Conservation (phyloP, 2,329 filamentous ascomycete species). For the Claviceps pusilla region DNA sequence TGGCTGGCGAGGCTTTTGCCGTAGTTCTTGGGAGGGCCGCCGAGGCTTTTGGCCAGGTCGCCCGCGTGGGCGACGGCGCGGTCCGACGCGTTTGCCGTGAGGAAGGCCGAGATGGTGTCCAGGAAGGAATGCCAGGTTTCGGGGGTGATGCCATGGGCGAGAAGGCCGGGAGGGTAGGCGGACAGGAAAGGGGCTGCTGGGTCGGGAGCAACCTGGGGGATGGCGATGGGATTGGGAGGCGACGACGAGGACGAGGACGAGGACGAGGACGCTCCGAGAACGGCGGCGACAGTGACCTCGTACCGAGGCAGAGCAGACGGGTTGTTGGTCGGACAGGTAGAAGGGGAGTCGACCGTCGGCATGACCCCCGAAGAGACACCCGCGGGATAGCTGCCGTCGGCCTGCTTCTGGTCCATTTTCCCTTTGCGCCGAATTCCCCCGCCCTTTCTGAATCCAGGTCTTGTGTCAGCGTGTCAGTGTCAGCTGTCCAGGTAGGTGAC, state of each 20-base stretch:
- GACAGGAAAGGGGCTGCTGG: conserved; percentile 23
- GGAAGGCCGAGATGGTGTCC: conserved; percentile 29
- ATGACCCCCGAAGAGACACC: background rate
- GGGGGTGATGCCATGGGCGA: conserved; percentile 22
- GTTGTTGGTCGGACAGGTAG: conserved; percentile 23
- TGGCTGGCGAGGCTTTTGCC: conserved; percentile 23
- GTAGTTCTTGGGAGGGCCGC: conserved; percentile 20
- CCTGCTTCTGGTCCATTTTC: too few relatives aligned
- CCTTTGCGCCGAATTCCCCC: too few relatives aligned
- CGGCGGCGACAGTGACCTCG: background rate
- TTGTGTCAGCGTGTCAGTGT: too few relatives aligned
- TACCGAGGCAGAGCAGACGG: conserved; percentile 16
- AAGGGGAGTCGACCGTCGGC: conserved; percentile 15
- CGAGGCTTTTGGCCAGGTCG: conserved; percentile 23
- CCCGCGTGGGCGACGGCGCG: conserved; percentile 28
- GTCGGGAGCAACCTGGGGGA: conserved; percentile 23
- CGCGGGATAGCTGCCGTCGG: too few relatives aligned
- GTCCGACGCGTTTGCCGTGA: conserved; percentile 28
- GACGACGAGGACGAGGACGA: background rate
- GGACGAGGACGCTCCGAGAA: background rate
- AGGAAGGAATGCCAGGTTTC: conserved; percentile 22
- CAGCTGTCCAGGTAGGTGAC: too few relatives aligned
- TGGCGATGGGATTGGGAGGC: conserved; percentile 21
- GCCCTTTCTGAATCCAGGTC: too few relatives aligned
- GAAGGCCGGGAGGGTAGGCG: conserved; percentile 24